Evolutionary conservation across 129 eudicot species (phyloP).

Genomic region (Centella asiatica): DNA sequence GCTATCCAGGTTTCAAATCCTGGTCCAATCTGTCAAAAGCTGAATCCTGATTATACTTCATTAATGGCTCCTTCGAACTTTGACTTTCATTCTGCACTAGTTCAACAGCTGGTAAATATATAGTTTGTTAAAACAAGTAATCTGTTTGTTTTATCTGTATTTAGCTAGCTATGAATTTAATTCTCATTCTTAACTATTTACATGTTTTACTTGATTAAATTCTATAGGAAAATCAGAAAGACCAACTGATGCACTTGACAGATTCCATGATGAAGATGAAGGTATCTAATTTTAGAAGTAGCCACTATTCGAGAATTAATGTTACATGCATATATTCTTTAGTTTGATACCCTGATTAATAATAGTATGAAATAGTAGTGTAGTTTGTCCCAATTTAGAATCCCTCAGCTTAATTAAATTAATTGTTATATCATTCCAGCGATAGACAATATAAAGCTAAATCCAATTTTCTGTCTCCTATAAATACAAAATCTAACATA

Average conservation of each 20-base stretch:
- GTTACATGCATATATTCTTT: neutral
- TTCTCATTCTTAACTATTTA: neutral
- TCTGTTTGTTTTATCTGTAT: neutral
- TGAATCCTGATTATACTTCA: conserved; percentile 23
- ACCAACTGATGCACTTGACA: conserved; percentile 37
- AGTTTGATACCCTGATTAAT: neutral
- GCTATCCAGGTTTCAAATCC: conserved; percentile 23
- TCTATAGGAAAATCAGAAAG: conserved; percentile 47
- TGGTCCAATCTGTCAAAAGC: conserved; percentile 19
- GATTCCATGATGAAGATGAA: conserved; percentile 43
- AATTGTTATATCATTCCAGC: no score
- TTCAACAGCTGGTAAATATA: conserved; percentile 30
- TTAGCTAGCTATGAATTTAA: neutral
- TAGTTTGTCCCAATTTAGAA: no score
- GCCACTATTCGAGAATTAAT: neutral
- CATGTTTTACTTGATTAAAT: conserved; percentile 3
- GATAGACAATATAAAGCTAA: no score
- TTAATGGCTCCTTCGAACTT: conserved; percentile 21
- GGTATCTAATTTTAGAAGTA: conserved; percentile 26
- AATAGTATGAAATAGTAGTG: neutral
- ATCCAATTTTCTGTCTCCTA: no score
- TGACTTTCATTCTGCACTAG: conserved; percentile 20
- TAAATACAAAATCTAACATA: no score
- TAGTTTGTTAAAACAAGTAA: neutral
- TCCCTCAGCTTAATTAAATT: no score